Evolutionary conservation across 1,284 basidiomycete genomes (phyloP), one percentile per base, ranked within the genome.

Genomic region (Heterobasidion occidentale): DNA sequence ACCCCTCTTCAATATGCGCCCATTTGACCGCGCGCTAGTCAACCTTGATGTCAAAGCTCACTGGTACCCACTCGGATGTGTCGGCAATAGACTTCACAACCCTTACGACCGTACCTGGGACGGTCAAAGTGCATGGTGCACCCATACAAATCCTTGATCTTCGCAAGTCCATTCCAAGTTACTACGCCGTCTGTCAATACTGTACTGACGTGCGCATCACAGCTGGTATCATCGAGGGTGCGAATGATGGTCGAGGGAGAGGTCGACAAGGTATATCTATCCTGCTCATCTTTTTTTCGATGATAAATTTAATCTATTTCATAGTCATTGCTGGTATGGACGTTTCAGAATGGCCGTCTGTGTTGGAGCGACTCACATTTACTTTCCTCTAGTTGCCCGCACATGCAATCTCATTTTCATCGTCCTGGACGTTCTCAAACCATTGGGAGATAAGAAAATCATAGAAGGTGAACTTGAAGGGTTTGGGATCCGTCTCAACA

Each of bases 381-480:
- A 27, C 55, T 46, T 55, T 19, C 42, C 42, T 53, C 34, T 71
- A 90, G 95, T 98, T 61, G 94, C 95, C 19, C 85, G 96, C 61
- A 98, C 97, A 50, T 99, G 97, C 71, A 95, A 99, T 71, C 85
- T 99, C 51, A 98, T 99, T 63, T 99, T 98, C 72, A 98, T 99
- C 69, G 91, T 99, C 35, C 83, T 99, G 46, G 97, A 99, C 67
- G 97, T 99, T 12, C 82, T 97, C 46, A 99, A 99, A 74, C 97
- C 97, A 11, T 81, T 99, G 27, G 90, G 88, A 47, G 96, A 99
- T 77, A 94, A 99, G 68, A 88, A 84, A 56, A 76, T 97, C 65
- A 92, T 99, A 60, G 93, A 97, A 71, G 70, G 79, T 48, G 96
- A 99, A 72, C 73, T 99, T 60, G 96, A 99, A 79, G 94, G 94